Percentiles rank a stretch among this genome's conserved stretches.
Evolutionary conservation across 2,329 filamentous ascomycete genomes (phyloP).

Genomic region (Exophiala dermatitidis): DNA sequence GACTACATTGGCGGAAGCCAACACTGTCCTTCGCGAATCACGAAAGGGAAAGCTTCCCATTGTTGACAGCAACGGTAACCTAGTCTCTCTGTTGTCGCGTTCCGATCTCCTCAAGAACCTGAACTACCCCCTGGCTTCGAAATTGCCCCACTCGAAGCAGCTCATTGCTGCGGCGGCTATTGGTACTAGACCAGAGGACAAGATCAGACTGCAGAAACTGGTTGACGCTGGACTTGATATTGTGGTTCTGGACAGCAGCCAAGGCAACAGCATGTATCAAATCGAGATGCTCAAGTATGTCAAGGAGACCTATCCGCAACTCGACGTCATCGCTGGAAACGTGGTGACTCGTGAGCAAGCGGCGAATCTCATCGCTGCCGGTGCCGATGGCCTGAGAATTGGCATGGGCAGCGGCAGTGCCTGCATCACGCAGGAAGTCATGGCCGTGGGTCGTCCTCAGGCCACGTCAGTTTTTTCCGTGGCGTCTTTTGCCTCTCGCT

Average conservation of each 20-base stretch:
- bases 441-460: constrained; percentile 96
- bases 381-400: constrained; percentile 92
- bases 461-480: constrained; percentile 89
- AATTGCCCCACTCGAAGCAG: constrained; percentile 95
- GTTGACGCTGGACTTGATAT: constrained; percentile 94
- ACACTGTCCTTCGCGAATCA: constrained; percentile 84
- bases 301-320: constrained; percentile 73
- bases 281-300: constrained; percentile 97
- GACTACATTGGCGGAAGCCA: constrained; percentile 79
- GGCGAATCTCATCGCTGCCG: constrained; percentile 81
- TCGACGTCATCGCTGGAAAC: constrained; percentile 97
- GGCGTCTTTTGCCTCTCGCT: constrained; percentile 77
- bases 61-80: constrained; percentile 72
- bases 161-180: constrained; percentile 92
- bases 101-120: constrained; percentile 98
- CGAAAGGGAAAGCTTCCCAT: constrained; percentile 99
- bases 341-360: constrained; percentile 97
- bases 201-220: constrained; percentile 73
- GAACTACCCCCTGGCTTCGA: constrained; percentile 91
- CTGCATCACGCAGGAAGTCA: constrained; percentile 98
- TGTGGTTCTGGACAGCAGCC: constrained; percentile 89
- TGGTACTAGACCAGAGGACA: constrained; percentile 90
- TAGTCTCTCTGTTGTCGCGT: constrained; percentile 85
- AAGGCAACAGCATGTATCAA: constrained; percentile 98
- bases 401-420: constrained; percentile 98